Conservation (phyloP, 352 stramenopile species). For the Phytophthora vignae region DNA sequence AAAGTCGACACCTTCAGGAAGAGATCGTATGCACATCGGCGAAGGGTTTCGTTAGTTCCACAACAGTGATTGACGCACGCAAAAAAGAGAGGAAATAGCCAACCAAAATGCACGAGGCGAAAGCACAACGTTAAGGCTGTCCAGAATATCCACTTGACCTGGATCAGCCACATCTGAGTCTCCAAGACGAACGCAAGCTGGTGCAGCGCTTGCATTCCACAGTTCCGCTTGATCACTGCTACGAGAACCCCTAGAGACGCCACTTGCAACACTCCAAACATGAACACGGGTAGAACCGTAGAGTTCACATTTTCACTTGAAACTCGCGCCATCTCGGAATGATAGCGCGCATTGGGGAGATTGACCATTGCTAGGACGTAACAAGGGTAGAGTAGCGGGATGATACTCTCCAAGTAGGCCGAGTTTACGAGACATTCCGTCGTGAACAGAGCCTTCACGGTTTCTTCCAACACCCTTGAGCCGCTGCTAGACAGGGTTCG, state of each 20-base stretch:
- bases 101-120: slow-evolving; percentile 5
- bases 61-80: too few species aligned
- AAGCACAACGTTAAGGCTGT: background rate
- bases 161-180: slow-evolving; percentile 23
- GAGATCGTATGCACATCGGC: too few species aligned
- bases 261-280: slow-evolving; percentile 26
- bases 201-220: slow-evolving; percentile 14
- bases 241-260: slow-evolving; percentile 14
- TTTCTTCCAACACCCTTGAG: slow-evolving; percentile 6
- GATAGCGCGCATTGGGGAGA: slow-evolving; percentile 19
- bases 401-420: slow-evolving; percentile 42
- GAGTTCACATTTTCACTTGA: background rate
- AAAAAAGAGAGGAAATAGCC: too few species aligned
- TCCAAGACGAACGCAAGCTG: slow-evolving; percentile 38
- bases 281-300: slow-evolving; percentile 10
- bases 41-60: too few species aligned
- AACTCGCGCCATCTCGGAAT: slow-evolving; percentile 7
- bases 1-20: too few species aligned
- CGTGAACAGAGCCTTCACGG: slow-evolving; percentile 23
- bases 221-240: background rate
- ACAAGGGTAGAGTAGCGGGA: slow-evolving; percentile 34
- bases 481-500: background rate
- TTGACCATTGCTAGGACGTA: slow-evolving; percentile 19
- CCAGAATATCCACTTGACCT: slow-evolving; percentile 12
- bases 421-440: slow-evolving; percentile 37